Conservation (phyloP, 345 rosid species). For the Geranium rotundifolium region DNA sequence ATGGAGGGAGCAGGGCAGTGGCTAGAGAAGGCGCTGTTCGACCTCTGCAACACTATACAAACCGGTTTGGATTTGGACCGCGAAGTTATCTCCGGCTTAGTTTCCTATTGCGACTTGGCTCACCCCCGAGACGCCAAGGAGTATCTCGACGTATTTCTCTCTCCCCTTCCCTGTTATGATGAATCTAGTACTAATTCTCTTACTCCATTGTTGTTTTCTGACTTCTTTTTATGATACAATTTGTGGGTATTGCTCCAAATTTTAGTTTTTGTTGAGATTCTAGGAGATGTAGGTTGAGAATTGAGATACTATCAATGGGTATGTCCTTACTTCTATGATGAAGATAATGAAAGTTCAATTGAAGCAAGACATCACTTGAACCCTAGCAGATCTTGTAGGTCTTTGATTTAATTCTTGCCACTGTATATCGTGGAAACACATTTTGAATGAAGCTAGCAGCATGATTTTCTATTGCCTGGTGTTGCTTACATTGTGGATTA, state of each 20-base stretch:
- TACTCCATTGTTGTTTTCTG: neutral
- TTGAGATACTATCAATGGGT: no score
- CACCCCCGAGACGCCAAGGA: slow-evolving; percentile 89
- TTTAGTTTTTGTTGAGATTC: no score
- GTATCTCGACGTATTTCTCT: slow-evolving; percentile 67
- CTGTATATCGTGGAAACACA: no score
- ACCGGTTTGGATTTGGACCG: slow-evolving; percentile 66
- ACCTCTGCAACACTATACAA: slow-evolving; percentile 46
- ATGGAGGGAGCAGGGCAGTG: slow-evolving; percentile 62
- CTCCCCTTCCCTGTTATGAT: slow-evolving; percentile 6
- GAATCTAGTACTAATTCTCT: neutral
- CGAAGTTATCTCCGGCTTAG: slow-evolving; percentile 69
- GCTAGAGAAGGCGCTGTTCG: slow-evolving; percentile 67
- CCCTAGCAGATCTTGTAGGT: no score
- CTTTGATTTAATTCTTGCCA: no score
- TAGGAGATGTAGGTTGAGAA: no score
- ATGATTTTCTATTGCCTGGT: neutral
- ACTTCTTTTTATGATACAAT: no score
- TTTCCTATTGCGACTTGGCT: slow-evolving; percentile 87
- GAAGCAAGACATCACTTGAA: no score
- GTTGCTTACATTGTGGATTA: neutral
- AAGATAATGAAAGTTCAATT: no score
- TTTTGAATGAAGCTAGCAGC: neutral
- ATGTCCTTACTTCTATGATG: no score
- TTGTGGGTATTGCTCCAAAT: no score